phyloP scores from a whole-genome alignment of 331 rosid species.

The Quercus tomentella region DNA sequence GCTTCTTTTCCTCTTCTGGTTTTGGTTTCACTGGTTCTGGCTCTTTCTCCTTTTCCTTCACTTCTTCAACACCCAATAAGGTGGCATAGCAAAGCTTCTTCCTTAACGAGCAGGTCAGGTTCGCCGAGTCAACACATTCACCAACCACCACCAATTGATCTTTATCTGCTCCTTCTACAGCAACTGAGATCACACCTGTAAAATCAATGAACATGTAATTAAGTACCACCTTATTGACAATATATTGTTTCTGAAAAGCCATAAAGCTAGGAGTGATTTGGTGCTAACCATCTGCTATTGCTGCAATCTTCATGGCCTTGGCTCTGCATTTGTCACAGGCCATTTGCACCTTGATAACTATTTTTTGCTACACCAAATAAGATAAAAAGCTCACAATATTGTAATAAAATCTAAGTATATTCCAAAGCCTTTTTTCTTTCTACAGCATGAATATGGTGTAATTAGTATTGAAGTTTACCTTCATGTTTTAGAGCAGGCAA shows the following conservation, averaged over 20 bases:
- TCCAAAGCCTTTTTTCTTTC: no score
- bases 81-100: constrained; percentile 4
- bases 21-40: not conserved
- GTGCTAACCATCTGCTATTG: not conserved
- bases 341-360: not conserved
- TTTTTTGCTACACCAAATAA: not conserved
- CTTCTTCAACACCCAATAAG: constrained; percentile 8
- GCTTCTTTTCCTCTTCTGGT: not conserved
- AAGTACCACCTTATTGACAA: not conserved
- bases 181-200: not conserved
- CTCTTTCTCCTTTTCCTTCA: not conserved
- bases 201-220: not conserved
- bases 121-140: not conserved
- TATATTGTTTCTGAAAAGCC: not conserved
- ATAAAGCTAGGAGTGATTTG: not conserved
- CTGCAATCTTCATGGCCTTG: constrained; percentile 13
- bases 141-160: constrained; percentile 14
- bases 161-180: not conserved
- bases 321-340: not conserved
- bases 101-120: not conserved
- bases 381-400: not conserved
- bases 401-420: not conserved
- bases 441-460: no score
- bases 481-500: not conserved
- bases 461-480: not conserved